phyloP scores from a whole-genome alignment of 768 basidiomycete species.

The Leccinum longicurvipes region DNA sequence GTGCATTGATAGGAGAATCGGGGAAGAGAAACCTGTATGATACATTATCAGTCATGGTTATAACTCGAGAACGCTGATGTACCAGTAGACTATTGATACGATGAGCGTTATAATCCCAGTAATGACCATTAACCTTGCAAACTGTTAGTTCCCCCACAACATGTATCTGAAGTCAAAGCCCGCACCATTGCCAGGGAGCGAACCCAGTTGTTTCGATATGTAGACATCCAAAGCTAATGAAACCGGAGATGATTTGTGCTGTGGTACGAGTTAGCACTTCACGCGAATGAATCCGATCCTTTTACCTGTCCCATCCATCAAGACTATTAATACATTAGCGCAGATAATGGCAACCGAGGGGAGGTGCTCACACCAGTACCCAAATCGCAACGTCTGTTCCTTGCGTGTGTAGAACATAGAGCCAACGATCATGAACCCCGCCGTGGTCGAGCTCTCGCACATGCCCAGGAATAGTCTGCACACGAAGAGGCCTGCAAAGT shows the following conservation, averaged over 20 bases:
- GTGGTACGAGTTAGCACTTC: slow-evolving; percentile 4
- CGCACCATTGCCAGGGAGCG: slow-evolving; percentile 72
- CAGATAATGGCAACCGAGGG: not conserved
- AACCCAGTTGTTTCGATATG: slow-evolving; percentile 57
- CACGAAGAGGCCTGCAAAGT: slow-evolving; percentile 61
- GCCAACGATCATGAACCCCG: slow-evolving; percentile 74
- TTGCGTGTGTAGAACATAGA: slow-evolving; percentile 76
- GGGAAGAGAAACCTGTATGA: slow-evolving; percentile 60
- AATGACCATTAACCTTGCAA: slow-evolving; percentile 62
- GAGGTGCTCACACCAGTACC: slow-evolving; percentile 66
- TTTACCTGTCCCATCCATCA: slow-evolving; percentile 72
- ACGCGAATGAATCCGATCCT: not conserved
- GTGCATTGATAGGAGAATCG: slow-evolving; percentile 69
- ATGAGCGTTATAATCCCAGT: slow-evolving; percentile 58
- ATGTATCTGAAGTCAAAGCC: not conserved
- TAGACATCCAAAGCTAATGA: slow-evolving; percentile 62
- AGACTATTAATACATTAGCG: slow-evolving; percentile 37
- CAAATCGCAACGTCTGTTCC: slow-evolving; percentile 66
- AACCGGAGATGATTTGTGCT: slow-evolving; percentile 72
- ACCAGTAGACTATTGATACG: slow-evolving; percentile 56
- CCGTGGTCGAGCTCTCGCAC: slow-evolving; percentile 70
- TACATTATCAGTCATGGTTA: not conserved
- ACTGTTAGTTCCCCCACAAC: not conserved
- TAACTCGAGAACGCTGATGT: not conserved
- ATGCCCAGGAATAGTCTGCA: slow-evolving; percentile 65